Percentiles rank a stretch among this genome's conserved stretches.
These are phyloP conservation scores for Claviceps quebecensis DNA, from an alignment of 2,329 filamentous ascomycete species.

Conservation along the genomic window DNA sequence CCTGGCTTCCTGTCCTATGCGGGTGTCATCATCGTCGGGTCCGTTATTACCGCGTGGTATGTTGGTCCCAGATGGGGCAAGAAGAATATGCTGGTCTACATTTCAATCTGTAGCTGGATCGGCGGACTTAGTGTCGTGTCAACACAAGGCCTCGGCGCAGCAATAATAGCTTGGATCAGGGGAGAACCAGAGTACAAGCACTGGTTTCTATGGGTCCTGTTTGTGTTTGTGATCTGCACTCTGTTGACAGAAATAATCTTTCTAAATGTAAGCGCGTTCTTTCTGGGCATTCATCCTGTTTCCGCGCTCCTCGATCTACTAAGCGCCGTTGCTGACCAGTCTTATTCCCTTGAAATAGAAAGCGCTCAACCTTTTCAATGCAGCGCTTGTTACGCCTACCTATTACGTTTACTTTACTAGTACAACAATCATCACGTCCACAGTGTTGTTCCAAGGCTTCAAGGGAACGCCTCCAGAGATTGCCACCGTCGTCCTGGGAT, in stretches of 20 bases:
- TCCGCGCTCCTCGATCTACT: background rate
- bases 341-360: slow-evolving; percentile 46
- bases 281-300: background rate
- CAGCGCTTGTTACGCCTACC: slow-evolving; percentile 88
- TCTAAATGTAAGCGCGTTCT: slow-evolving; percentile 58
- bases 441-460: slow-evolving; percentile 86
- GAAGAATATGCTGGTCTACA: slow-evolving; percentile 94
- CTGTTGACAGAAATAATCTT: slow-evolving; percentile 89
- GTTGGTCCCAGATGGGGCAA: slow-evolving; percentile 81
- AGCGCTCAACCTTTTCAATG: slow-evolving; percentile 95
- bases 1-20: slow-evolving; percentile 79
- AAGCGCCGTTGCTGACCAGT: background rate
- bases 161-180: slow-evolving; percentile 72
- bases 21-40: slow-evolving; percentile 67
- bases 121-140: slow-evolving; percentile 90
- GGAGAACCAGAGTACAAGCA: slow-evolving; percentile 86
- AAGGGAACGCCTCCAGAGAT: slow-evolving; percentile 73
- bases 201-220: slow-evolving; percentile 87
- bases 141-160: slow-evolving; percentile 82
- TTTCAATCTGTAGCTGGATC: slow-evolving; percentile 89
- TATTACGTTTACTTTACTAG: slow-evolving; percentile 99
- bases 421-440: slow-evolving; percentile 85
- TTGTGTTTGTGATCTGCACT: slow-evolving; percentile 83
- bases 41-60: slow-evolving; percentile 60
- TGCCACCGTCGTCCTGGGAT: slow-evolving; percentile 80